phyloP scores from a whole-genome alignment of 2,329 filamentous ascomycete genomes.

The Trichoderma sp. region DNA sequence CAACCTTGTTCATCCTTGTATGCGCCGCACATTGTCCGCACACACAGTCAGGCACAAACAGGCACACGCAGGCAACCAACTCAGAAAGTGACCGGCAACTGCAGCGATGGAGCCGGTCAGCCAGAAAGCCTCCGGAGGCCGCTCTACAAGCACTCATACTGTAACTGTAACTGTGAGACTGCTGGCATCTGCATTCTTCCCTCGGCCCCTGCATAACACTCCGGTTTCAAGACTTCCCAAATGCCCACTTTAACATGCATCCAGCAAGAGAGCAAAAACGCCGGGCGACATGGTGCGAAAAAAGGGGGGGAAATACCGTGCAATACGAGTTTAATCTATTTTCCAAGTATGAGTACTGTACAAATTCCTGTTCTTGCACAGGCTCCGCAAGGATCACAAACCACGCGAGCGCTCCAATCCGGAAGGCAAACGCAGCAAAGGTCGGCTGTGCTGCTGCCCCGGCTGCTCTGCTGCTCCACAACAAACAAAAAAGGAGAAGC shows the following conservation, averaged over 20 bases:
- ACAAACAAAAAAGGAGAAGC: neutral
- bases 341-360: neutral
- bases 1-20: neutral
- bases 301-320: neutral
- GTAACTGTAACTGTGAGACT: neutral
- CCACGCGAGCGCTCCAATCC: neutral
- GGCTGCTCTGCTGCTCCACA: neutral
- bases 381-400: neutral
- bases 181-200: neutral
- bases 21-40: neutral
- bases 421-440: neutral
- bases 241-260: slow-evolving; percentile 1
- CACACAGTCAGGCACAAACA: neutral
- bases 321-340: slow-evolving; percentile 7
- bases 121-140: neutral
- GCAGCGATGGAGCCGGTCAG: neutral
- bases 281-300: neutral
- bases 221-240: neutral
- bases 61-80: neutral
- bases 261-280: neutral
- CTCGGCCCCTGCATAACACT: neutral
- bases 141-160: neutral
- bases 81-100: neutral
- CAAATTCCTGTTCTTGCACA: neutral
- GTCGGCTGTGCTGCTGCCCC: neutral